Evolutionary conservation across 163 green algal species (phyloP).

Genomic region (Volvox carteri): DNA sequence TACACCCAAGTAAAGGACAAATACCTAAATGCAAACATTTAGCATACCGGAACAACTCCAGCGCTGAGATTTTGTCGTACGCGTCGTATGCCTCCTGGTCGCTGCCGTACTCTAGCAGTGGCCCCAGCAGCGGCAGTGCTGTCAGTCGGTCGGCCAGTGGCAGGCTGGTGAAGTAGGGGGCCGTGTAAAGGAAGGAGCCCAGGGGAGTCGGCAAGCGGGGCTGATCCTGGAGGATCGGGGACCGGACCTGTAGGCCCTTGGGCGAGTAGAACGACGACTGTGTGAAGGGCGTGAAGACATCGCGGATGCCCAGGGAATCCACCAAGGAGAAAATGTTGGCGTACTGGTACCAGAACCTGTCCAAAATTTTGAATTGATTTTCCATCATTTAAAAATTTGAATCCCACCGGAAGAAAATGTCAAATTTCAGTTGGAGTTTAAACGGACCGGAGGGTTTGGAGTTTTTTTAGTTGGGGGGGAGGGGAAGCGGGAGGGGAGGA

Average conservation of each 20-base stretch:
- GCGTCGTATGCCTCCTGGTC: slow-evolving; percentile 63
- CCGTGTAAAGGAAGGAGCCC: slow-evolving; percentile 88
- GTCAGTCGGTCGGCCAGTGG: slow-evolving; percentile 70
- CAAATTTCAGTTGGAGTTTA: too few relatives aligned
- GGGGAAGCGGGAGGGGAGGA: slow-evolving; percentile 62
- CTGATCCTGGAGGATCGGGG: slow-evolving; percentile 85
- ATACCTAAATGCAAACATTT: too few relatives aligned
- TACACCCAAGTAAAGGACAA: too few relatives aligned
- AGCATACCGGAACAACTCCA: slow-evolving; percentile 73
- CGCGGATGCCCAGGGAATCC: slow-evolving; percentile 59
- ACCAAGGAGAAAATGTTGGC: slow-evolving; percentile 70
- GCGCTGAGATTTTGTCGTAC: slow-evolving; percentile 57
- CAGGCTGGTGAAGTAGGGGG: slow-evolving; percentile 70
- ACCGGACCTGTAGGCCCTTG: slow-evolving; percentile 76
- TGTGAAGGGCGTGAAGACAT: slow-evolving; percentile 89
- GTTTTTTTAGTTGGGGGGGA: too few relatives aligned
- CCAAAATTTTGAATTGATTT: too few relatives aligned
- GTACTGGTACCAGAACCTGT: slow-evolving; percentile 73
- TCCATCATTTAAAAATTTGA: too few relatives aligned
- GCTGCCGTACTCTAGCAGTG: slow-evolving; percentile 76
- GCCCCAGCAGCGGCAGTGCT: slow-evolving; percentile 69
- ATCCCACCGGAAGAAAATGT: too few relatives aligned
- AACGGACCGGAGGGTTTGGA: too few relatives aligned
- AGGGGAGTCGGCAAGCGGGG: slow-evolving; percentile 84
- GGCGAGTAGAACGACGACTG: slow-evolving; percentile 88